Base-by-base conservation (phyloP, 2,329 filamentous ascomycete species). In the Orbilia oligospora region DNA sequence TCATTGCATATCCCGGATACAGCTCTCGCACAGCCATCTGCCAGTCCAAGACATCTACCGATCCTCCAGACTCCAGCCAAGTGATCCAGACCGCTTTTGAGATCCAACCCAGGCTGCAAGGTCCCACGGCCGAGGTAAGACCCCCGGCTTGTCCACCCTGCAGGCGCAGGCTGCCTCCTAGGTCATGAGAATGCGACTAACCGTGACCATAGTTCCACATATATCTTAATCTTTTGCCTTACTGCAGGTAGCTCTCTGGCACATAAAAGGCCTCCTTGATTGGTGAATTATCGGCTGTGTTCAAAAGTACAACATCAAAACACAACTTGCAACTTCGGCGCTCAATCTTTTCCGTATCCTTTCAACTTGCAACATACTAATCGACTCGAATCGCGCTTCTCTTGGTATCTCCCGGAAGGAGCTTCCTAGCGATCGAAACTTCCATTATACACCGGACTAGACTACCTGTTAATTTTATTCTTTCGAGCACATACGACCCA, bases 121-220 rank as follows among this genome's bases (percentile, higher is more conserved):
- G 70, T 53, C 27, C 67, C 30, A 22, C 41, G 30, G 46, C 53
- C 41, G 44, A 41, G 30, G 38, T 53, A 38, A 58, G 55, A 38
- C 58, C 58, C 67, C 66, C 51, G 46, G 58, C 38, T 56, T 44
- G 48, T 49, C 10, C 36, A 41, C n/a, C 53, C 70, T 73, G 61
- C 63, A 67, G 70, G 61, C 51, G 61, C 63, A 67, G 70, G 61
- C 51, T 41, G 63, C 63, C 70, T 61, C 49, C 27, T 18, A 49
- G 48, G 58, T 51, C 69, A 66, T 73, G 70, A 61, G 70, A 61
- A 73, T 73, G 70, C 61, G 70, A 61, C 70, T 73, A 73, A 73
- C 70, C 70, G 70, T 73, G 70, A 64, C 70, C 70, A 67, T 36
- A 67, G 61, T 61, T 73, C 70, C 61, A 64, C 70, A 61, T 61